phyloP scores from a whole-genome alignment of 2,329 filamentous ascomycete genomes.

The Trichoderma gracile region DNA sequence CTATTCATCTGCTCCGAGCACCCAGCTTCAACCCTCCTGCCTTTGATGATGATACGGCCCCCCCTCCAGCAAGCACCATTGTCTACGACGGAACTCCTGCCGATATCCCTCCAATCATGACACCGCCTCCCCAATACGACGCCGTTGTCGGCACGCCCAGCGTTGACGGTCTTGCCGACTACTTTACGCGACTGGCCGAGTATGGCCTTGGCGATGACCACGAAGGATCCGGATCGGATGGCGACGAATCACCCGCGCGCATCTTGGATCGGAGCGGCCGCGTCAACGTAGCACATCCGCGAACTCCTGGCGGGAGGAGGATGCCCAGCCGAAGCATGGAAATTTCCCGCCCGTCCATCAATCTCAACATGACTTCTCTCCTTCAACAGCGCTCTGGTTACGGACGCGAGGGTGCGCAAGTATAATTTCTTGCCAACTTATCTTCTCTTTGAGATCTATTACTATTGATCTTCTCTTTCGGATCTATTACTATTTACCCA shows the following conservation, averaged over 20 bases:
- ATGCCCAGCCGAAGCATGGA: constrained; percentile 60
- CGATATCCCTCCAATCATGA: constrained; percentile 51
- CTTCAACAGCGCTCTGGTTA: constrained; percentile 13
- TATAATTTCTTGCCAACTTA: background rate
- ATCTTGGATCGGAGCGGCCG: constrained; percentile 54
- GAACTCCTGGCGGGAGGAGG: constrained; percentile 53
- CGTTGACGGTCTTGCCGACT: constrained; percentile 75
- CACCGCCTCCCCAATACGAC: constrained; percentile 84
- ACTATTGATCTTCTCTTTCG: too few species aligned
- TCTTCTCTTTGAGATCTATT: background rate
- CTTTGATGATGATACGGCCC: constrained; percentile 70
- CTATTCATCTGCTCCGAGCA: constrained; percentile 79
- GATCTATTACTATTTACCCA: background rate
- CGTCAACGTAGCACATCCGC: constrained; percentile 59
- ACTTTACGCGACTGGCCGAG: constrained; percentile 78
- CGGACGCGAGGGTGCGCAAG: constrained; percentile 9
- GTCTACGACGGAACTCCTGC: constrained; percentile 8
- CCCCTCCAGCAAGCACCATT: constrained; percentile 38
- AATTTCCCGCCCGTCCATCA: constrained; percentile 45
- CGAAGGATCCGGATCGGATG: constrained; percentile 46
- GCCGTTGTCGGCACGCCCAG: constrained; percentile 69
- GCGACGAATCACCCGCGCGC: constrained; percentile 47
- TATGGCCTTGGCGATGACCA: constrained; percentile 54
- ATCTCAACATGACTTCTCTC: constrained; percentile 34
- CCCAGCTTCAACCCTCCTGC: constrained; percentile 88